Percentiles rank a stretch among this genome's conserved stretches.
Evolutionary conservation across 768 basidiomycete species (phyloP).

Genomic region (Asterophora parasitica): DNA sequence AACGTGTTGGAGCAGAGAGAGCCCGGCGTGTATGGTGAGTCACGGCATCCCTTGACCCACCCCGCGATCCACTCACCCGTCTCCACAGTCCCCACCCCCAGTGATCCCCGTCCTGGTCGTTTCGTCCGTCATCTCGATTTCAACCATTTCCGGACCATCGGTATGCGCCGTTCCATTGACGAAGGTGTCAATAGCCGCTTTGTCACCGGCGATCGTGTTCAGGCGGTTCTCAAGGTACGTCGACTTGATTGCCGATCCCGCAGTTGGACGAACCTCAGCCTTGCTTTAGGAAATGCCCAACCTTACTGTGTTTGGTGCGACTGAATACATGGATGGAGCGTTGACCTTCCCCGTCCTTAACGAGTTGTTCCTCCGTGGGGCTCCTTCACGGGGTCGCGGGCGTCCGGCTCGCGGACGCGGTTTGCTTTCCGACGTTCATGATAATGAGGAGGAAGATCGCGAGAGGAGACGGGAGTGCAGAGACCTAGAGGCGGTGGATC

Average conservation of each 20-base stretch:
- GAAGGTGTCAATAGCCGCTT: conserved; percentile 88
- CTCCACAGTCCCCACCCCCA: conserved; percentile 55
- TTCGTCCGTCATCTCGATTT: conserved; percentile 89
- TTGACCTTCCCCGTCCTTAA: conserved; percentile 80
- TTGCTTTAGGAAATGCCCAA: conserved; percentile 78
- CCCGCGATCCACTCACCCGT: not conserved
- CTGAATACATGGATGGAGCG: conserved; percentile 97
- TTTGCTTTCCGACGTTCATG: conserved; percentile 42
- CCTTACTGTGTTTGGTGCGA: conserved; percentile 84
- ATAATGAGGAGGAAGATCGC: conserved; percentile 71
- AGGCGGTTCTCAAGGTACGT: conserved; percentile 70
- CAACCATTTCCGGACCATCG: conserved; percentile 95
- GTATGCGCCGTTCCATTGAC: conserved; percentile 88
- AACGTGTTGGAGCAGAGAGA: conserved; percentile 57
- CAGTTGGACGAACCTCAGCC: conserved; percentile 10
- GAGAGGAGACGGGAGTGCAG: conserved; percentile 69
- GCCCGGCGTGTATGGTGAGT: conserved; percentile 70
- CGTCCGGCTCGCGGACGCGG: conserved; percentile 65
- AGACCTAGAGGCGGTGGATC: conserved; percentile 83
- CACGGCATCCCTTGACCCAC: conserved; percentile 1
- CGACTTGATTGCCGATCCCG: conserved; percentile 5
- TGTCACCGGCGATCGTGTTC: conserved; percentile 85
- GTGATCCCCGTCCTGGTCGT: conserved; percentile 71
- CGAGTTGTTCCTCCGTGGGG: conserved; percentile 86
- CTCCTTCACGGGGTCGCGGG: conserved; percentile 62